Evolutionary conservation across 1,139 yeast genomes (phyloP).

Genomic region (Oligophagozyma castellii): DNA sequence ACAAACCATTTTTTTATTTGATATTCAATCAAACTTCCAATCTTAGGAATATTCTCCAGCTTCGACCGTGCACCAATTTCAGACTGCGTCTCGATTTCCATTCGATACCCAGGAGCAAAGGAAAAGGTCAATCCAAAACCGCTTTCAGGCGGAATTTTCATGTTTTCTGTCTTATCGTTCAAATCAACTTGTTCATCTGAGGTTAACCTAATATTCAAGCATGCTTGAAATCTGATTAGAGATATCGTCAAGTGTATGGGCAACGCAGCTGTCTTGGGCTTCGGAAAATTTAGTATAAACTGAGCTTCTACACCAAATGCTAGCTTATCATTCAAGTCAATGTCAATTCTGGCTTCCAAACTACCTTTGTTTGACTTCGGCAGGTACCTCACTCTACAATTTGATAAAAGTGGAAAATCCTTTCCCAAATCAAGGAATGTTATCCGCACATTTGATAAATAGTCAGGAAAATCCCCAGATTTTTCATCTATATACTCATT

Average conservation of each 20-base stretch:
- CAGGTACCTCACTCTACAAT: constrained; percentile 67
- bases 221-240: constrained; percentile 85
- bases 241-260: constrained; percentile 80
- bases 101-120: constrained; percentile 77
- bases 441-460: constrained; percentile 60
- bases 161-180: constrained; percentile 18
- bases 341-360: constrained; percentile 85
- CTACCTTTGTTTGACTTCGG: constrained; percentile 28
- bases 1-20: constrained; percentile 80
- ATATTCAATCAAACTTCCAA: constrained; percentile 71
- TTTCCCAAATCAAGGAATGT: constrained; percentile 90
- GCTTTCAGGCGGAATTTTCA: constrained; percentile 15
- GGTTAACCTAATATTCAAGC: constrained; percentile 57
- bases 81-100: constrained; percentile 77
- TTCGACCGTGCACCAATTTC: constrained; percentile 87
- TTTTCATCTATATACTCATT: constrained; percentile 34
- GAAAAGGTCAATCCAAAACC: constrained; percentile 56
- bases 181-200: constrained; percentile 23
- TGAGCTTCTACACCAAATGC: constrained; percentile 84
- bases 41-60: constrained; percentile 84
- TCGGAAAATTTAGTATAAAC: constrained; percentile 70
- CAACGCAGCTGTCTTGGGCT: constrained; percentile 68
- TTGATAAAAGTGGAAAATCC: constrained; percentile 89
- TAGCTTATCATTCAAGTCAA: constrained; percentile 78
- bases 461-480: constrained; percentile 48